Evolutionary conservation across 2,329 filamentous ascomycete species (phyloP).

Genomic region (Calonectria pteridis): DNA sequence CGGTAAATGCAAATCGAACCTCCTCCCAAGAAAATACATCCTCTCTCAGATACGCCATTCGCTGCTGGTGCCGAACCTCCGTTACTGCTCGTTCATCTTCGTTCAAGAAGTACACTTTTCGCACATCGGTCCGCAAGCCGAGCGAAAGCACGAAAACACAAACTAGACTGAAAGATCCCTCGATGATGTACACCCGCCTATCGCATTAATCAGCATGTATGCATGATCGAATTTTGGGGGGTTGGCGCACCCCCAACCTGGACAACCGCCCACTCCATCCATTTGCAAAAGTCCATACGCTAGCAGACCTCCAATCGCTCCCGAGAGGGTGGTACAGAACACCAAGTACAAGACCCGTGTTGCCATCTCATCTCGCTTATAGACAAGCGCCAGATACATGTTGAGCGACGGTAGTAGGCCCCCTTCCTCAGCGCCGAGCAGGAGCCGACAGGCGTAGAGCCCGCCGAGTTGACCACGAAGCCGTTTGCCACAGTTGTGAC

Average conservation of each 20-base stretch:
- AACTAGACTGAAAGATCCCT: neutral
- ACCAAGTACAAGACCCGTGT: neutral
- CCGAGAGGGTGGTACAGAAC: neutral
- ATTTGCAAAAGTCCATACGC: neutral
- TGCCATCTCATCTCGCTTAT: neutral
- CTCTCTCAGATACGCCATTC: constrained; percentile 55
- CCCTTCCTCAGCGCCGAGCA: neutral
- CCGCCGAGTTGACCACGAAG: neutral
- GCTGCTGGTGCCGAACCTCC: neutral
- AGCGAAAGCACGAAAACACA: neutral
- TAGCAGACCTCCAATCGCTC: neutral
- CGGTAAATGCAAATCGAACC: constrained; percentile 57
- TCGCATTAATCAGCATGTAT: neutral
- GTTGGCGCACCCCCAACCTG: neutral
- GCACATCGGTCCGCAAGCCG: neutral
- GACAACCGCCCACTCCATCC: neutral
- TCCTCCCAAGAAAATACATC: constrained; percentile 62
- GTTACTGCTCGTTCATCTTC: neutral
- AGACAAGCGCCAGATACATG: neutral
- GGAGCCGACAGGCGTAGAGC: neutral
- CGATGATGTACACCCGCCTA: neutral
- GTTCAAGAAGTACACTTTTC: constrained; percentile 4
- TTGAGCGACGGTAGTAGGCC: neutral
- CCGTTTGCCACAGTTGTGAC: neutral
- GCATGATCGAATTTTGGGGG: neutral